Conservation (phyloP, 73 alveolate genomes). For the Diophrys appendiculata region DNA sequence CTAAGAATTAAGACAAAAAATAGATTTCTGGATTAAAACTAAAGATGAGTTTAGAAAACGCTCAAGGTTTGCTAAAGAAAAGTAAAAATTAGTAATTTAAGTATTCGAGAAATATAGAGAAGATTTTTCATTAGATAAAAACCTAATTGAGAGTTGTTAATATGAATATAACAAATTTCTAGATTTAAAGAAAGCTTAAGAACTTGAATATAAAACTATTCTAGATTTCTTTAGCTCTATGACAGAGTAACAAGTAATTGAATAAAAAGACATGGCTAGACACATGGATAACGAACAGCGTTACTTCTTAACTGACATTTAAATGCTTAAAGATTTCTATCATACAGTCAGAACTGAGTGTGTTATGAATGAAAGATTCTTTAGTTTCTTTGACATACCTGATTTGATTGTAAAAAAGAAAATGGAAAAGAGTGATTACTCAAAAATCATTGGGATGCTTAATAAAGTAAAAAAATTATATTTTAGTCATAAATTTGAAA, state of each 20-base stretch:
- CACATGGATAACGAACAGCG: conserved; percentile 20
- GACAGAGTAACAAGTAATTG: conserved; percentile 22
- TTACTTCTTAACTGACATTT: neutral
- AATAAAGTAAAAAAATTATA: conserved; percentile 28
- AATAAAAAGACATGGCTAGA: conserved; percentile 36
- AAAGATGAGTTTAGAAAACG: conserved; percentile 35
- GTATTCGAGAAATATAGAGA: conserved; percentile 25
- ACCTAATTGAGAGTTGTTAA: conserved; percentile 24
- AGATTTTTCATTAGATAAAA: conserved; percentile 48
- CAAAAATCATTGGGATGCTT: conserved; percentile 41
- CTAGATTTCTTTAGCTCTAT: conserved; percentile 20
- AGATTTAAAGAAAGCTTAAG: conserved; percentile 16
- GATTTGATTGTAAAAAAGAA: conserved; percentile 56
- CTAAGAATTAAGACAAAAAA: conserved; percentile 39
- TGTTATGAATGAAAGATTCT: conserved; percentile 54
- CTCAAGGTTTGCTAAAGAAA: conserved; percentile 28
- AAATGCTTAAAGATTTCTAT: conserved; percentile 43
- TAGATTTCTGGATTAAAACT: conserved; percentile 55
- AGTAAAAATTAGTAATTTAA: conserved; percentile 39
- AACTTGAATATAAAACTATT: conserved; percentile 33
- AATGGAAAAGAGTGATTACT: conserved; percentile 34
- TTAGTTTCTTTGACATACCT: conserved; percentile 56
- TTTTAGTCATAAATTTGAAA: conserved; percentile 27
- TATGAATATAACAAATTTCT: conserved; percentile 29
- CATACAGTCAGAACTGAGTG: conserved; percentile 53